These are phyloP conservation scores for Glonium stellatum DNA, from an alignment of 495 filamentous ascomycete species.

Conservation along the genomic window DNA sequence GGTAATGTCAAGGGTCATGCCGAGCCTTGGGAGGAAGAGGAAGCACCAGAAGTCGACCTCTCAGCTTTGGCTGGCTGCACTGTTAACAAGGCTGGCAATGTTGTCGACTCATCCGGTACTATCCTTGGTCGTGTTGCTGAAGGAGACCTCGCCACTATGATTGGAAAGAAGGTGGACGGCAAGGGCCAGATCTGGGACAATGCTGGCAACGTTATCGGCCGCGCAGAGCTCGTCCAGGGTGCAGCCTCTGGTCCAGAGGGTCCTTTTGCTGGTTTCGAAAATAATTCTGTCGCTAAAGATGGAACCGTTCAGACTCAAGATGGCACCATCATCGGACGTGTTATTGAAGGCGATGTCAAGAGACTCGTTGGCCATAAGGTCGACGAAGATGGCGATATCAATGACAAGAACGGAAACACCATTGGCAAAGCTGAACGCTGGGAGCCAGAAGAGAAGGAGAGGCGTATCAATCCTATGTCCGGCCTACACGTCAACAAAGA, in stretches of 20 bases:
- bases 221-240: constrained; percentile 70
- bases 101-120: constrained; percentile 66
- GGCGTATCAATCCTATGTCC: constrained; percentile 59
- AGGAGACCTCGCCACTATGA: constrained; percentile 60
- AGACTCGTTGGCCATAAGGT: constrained; percentile 66
- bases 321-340: constrained; percentile 65
- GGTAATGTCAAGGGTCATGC: constrained; percentile 74
- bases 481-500: constrained; percentile 74
- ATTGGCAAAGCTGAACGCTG: constrained; percentile 77
- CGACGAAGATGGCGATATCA: constrained; percentile 76
- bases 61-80: constrained; percentile 71
- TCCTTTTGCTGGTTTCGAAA: constrained; percentile 70
- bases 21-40: constrained; percentile 59
- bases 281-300: constrained; percentile 65
- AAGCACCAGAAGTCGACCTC: constrained; percentile 53
- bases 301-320: constrained; percentile 56
- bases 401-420: constrained; percentile 74
- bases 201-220: constrained; percentile 68
- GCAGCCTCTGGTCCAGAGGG: constrained; percentile 59
- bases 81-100: constrained; percentile 79
- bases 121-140: constrained; percentile 71
- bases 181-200: constrained; percentile 77
- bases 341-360: constrained; percentile 66
- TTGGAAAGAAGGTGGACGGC: constrained; percentile 76
- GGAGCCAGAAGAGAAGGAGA: constrained; percentile 69